phyloP scores from a whole-genome alignment of 371 early-diverging fungal genomes.

The Saksenaea oblongispora region DNA sequence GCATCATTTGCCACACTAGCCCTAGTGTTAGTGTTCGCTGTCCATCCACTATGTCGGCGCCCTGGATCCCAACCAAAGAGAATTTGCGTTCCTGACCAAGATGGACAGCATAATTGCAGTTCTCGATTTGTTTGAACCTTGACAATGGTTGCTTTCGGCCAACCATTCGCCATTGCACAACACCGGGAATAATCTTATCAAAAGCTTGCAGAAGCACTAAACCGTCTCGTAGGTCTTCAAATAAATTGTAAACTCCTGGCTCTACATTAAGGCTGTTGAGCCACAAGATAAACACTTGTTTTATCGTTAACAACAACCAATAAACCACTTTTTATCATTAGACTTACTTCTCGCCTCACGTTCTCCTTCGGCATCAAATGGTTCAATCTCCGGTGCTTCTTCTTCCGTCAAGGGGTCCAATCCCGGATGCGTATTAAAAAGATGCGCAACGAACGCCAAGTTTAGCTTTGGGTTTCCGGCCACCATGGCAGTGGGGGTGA shows the following conservation, averaged over 20 bases:
- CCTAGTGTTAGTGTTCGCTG: constrained; percentile 78
- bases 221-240: constrained; percentile 78
- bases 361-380: constrained; percentile 82
- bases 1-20: constrained; percentile 95
- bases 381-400: constrained; percentile 81
- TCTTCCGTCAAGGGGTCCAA: constrained; percentile 82
- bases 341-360: constrained; percentile 79
- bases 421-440: constrained; percentile 92
- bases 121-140: constrained; percentile 93
- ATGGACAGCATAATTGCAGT: constrained; percentile 86
- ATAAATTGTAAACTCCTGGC: constrained; percentile 87
- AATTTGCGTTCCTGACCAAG: constrained; percentile 82
- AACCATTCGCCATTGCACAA: constrained; percentile 86
- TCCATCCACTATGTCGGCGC: constrained; percentile 90
- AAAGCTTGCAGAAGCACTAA: constrained; percentile 82
- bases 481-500: constrained; percentile 86
- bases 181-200: constrained; percentile 84
- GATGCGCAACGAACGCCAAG: constrained; percentile 88
- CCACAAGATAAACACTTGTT: constrained; percentile 84
- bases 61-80: constrained; percentile 90
- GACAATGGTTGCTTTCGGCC: constrained; percentile 67
- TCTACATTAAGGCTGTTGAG: constrained; percentile 91
- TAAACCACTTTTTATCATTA: not conserved
- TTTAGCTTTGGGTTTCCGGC: constrained; percentile 91
- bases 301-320: not conserved